These are phyloP conservation scores for Rhytidiadelphus loreus DNA, from an alignment of 225 moss, liverwort and hornwort species.

Conservation along the genomic window DNA sequence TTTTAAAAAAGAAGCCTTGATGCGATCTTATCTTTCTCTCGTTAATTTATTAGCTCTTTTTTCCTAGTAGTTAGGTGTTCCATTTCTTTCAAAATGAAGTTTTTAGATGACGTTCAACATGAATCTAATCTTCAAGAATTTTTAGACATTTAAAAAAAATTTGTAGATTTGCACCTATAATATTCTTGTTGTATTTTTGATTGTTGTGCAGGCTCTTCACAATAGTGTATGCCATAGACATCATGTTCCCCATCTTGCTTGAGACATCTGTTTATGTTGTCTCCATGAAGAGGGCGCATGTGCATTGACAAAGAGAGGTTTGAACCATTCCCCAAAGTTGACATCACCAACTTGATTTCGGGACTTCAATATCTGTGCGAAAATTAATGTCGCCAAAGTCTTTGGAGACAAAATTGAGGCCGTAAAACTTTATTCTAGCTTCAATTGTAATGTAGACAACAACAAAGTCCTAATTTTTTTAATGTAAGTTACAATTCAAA, in stretches of 20 bases:
- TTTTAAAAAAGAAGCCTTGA: too few relatives aligned
- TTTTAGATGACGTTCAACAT: not conserved
- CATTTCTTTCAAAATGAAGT: not conserved
- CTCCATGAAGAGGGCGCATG: too few relatives aligned
- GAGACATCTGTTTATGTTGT: rapidly evolving
- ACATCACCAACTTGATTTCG: rapidly evolving
- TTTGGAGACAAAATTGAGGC: not conserved
- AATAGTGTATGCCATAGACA: not conserved
- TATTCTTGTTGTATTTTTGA: not conserved
- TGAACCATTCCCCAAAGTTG: rapidly evolving
- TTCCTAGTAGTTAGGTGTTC: rapidly evolving
- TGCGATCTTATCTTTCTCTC: not conserved
- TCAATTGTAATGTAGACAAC: rapidly evolving
- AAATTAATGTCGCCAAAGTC: not conserved
- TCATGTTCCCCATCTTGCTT: rapidly evolving
- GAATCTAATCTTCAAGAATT: rapidly evolving
- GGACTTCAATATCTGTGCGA: not conserved
- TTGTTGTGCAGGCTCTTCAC: not conserved
- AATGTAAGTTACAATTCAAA: not conserved
- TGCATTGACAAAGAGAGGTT: not conserved
- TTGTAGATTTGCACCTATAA: not conserved
- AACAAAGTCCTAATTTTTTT: not conserved
- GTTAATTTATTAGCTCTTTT: not conserved
- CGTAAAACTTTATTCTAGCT: rapidly evolving
- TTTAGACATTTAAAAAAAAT: too few relatives aligned